These are phyloP conservation scores for Atalantia buxifolia DNA, from an alignment of 345 rosid species.

Conservation along the genomic window DNA sequence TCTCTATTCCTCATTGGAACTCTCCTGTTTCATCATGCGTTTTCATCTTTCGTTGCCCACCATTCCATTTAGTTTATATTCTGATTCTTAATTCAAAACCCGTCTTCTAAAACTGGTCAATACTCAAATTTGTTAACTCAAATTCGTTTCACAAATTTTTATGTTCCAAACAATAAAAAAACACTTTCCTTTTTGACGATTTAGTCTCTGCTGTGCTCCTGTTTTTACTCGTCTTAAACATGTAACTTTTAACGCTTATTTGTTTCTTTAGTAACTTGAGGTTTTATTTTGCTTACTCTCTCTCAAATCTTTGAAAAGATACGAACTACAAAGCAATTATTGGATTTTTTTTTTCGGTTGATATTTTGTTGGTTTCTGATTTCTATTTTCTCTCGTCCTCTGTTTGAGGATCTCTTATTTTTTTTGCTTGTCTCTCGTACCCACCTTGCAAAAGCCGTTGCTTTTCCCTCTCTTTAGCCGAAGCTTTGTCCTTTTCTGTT, in stretches of 20 bases:
- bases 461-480: not conserved
- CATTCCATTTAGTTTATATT: not conserved
- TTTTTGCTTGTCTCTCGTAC: constrained; percentile 19
- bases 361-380: not conserved
- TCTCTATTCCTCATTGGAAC: not conserved
- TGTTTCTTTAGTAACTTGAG: not conserved
- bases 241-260: not conserved
- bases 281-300: no score
- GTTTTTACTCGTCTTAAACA: not conserved
- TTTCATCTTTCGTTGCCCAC: not conserved
- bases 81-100: not conserved
- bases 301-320: no score
- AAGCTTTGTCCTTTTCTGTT: not conserved
- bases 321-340: not conserved
- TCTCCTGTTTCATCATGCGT: not conserved
- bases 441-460: constrained; percentile 14
- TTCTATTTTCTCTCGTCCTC: not conserved
- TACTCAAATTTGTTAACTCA: no score
- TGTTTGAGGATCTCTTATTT: not conserved
- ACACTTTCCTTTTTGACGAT: no score
- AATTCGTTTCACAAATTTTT: not conserved
- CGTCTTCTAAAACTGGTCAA: not conserved
- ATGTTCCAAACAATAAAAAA: no score
- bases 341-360: not conserved
- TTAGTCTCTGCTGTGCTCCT: not conserved